These are phyloP conservation scores for Pigoraptor vietnamica DNA, from an alignment of 78 protist genomes.

Conservation along the genomic window DNA sequence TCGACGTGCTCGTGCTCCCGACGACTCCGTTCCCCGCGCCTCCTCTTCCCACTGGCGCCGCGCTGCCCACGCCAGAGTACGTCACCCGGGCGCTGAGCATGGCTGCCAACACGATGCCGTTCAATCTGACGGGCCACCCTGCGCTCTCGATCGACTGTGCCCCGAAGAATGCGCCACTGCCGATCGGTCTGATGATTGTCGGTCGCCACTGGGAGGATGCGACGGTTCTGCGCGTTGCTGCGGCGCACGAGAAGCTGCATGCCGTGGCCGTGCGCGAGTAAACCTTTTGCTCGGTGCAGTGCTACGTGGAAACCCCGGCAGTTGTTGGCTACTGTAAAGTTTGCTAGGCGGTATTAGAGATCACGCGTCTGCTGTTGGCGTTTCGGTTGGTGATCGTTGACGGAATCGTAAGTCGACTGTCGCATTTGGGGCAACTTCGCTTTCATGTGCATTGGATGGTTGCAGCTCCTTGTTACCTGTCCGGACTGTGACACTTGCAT, in stretches of 20 bases:
- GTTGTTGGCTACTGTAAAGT: no score
- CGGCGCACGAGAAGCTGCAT: neutral
- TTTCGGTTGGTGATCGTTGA: no score
- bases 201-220: neutral
- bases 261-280: no score
- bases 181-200: neutral
- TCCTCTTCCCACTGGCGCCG: neutral
- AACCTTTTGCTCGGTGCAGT: no score
- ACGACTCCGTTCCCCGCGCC: neutral
- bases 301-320: no score
- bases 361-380: no score
- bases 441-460: no score
- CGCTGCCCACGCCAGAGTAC: neutral
- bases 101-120: neutral
- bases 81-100: neutral
- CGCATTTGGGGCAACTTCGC: no score
- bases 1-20: neutral
- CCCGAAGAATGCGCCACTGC: neutral
- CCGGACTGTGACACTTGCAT: no score
- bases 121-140: neutral
- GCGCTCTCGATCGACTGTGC: neutral
- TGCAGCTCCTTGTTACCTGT: no score
- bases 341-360: no score
- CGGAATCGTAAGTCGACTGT: no score
- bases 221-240: neutral